phyloP scores from a whole-genome alignment of 495 filamentous ascomycete genomes.

The Tuber magnatum region DNA sequence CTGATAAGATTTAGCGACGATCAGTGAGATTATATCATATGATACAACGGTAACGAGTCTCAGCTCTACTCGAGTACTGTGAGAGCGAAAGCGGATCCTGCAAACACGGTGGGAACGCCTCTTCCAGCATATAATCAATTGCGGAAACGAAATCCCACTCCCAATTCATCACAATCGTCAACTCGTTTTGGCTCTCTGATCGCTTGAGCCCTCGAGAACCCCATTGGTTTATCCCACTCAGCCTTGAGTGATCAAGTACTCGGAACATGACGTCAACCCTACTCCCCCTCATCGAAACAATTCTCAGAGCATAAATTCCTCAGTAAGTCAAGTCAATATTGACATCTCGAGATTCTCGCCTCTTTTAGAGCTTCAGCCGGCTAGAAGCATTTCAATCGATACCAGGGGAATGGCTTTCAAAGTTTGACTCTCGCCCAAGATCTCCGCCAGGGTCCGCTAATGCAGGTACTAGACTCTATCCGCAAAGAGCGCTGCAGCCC shows the following conservation, averaged over 20 bases:
- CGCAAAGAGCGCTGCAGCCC: conserved; percentile 74
- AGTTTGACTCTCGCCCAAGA: background rate
- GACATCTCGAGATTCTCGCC: background rate
- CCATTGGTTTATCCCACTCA: background rate
- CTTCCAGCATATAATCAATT: background rate
- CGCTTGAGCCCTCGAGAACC: background rate
- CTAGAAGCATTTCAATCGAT: background rate
- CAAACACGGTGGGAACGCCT: background rate
- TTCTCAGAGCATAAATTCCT: background rate
- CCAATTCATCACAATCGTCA: background rate
- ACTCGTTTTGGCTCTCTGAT: background rate
- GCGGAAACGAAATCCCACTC: background rate
- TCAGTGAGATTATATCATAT: background rate
- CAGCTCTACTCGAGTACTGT: no score
- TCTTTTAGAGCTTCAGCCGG: background rate
- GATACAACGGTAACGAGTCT: background rate
- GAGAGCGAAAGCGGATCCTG: background rate
- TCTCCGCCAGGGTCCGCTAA: background rate
- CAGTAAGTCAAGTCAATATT: background rate
- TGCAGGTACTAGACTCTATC: conserved; percentile 59
- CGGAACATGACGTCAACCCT: background rate
- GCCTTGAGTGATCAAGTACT: background rate
- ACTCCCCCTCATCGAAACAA: background rate
- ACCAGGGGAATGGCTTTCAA: background rate
- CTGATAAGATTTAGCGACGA: background rate